These are phyloP conservation scores for Danielia reshetovae DNA, from an alignment of 805 yeast species.

Conservation along the genomic window DNA sequence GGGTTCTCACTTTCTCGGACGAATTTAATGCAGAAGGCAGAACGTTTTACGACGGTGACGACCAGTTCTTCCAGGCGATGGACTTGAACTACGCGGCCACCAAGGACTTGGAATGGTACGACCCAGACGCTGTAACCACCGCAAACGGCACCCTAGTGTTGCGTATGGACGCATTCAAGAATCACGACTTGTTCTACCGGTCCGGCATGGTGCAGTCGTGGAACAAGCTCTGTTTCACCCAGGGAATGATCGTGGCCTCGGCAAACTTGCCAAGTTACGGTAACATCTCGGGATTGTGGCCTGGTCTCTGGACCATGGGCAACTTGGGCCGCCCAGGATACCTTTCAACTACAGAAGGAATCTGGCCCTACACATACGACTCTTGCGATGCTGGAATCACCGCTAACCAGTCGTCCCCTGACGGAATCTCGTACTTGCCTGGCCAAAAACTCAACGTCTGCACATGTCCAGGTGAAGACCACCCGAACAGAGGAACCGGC, in stretches of 20 bases:
- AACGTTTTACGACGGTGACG: conserved; percentile 86
- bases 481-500: conserved; percentile 83
- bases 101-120: conserved; percentile 89
- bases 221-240: conserved; percentile 87
- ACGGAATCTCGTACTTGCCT: conserved; percentile 81
- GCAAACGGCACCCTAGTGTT: conserved; percentile 64
- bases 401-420: conserved; percentile 85
- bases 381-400: conserved; percentile 93
- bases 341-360: conserved; percentile 82
- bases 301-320: conserved; percentile 95
- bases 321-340: conserved; percentile 91
- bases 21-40: conserved; percentile 90
- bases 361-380: conserved; percentile 91
- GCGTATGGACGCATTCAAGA: conserved; percentile 75
- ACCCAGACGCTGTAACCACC: conserved; percentile 85
- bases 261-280: conserved; percentile 80
- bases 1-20: conserved; percentile 84
- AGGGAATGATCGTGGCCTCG: conserved; percentile 74
- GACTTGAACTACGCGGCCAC: conserved; percentile 86
- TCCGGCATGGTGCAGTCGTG: conserved; percentile 92
- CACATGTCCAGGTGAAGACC: conserved; percentile 78
- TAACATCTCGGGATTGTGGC: conserved; percentile 83
- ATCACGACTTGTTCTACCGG: conserved; percentile 76
- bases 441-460: conserved; percentile 79
- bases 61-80: conserved; percentile 85